Base-by-base conservation (phyloP, 257 asterid species). In the Primulina tabacum region DNA sequence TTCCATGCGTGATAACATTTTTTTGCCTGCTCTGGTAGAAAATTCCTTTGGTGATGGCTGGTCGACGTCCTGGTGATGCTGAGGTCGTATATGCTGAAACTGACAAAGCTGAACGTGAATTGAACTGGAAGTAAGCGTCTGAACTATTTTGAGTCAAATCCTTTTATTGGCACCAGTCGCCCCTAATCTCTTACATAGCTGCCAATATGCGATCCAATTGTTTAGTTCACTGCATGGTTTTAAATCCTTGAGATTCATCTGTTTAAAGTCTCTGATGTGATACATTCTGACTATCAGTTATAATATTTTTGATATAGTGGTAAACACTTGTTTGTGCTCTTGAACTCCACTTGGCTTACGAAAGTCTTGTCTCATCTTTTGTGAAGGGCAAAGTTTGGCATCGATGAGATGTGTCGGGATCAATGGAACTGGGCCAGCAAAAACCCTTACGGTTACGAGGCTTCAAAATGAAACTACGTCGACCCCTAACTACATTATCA, bases 341-440 rank as follows among this genome's bases (percentile, higher is more conserved):
- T 43, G 50, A 43, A 43, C 53, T 43, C 53, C n/a, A 14, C 12
- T 11, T 43, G 53, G n/a, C 53, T 43, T 43, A 12, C 53, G 12
- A 12, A 12, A 43, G n/a, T 40, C 52, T 5, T 16, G 4, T 65
- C 20, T 14, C 58, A 20, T 30, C 16, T 24, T 60, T 50, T 37
- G 21, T 75, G 79, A 77, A 90, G 97, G 89, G 92, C 89, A 1
- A 90, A 90, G 55, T 88, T 77, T 62, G 93, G 89, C 12, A 72
- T 85, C 0, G 89, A 85, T 1, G 96, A 86, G 79, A 90, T 88
- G 97, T 90, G 93, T 64, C 72, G 86, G 65, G 96, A 90, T 73
- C 95, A 86, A 47, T 90, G 97, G 97, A 90, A 86, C 69, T 88
- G 97, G 97, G 95, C 96, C 1, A 85, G 87, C 84, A 85, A 88